Base-by-base conservation (phyloP, 768 basidiomycete species). In the Mycena leptocephala region DNA sequence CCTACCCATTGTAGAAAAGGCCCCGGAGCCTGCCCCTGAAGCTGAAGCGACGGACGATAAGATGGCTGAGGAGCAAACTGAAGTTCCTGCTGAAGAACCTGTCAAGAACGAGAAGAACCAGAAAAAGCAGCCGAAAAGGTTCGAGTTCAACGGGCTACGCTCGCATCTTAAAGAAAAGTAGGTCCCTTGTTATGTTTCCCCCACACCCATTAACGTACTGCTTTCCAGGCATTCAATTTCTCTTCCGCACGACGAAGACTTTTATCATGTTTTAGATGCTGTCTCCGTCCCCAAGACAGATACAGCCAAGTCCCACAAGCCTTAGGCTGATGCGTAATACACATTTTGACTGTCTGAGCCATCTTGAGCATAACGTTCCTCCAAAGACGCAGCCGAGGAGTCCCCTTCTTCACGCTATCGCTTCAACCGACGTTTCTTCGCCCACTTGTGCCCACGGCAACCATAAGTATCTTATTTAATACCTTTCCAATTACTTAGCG, bases 161-260 rank as follows among this genome's bases (percentile, higher is more conserved):
- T 93, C 92, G 28, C 94, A 95, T 76, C 78, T 90, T 72, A 93
- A 92, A 79, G 87, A 84, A 76, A 93, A 90, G 94, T 94, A 76
- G 77, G 91, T 81, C 11, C 28, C 43, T 35, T 51, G 13, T 53
- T 16, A 14, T 37, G 48, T 26, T 35, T 30, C 73, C 39, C 41
- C 26, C 20, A 3, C 32, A 16, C n/a, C 10, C 30, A 13, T 53
- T 56, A 84, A 86, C 41, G 24, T 18, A 8, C 10, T 16, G n/a
- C 28, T 35, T 39, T 59, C 3, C 20, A 78, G 77, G 30, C 77
- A 78, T 73, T 64, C 66, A 5, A 67, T 78, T 39, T 5, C 35
- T 32, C 71, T 78, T 7, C 66, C 71, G 1, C 14, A 61, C 55
- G 77, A 78, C 30, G 77, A 78, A 30, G 77, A 78, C 59, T 72